These are phyloP conservation scores for Triticum monococcum DNA, from an alignment of 176 grass and related monocot species.

Conservation along the genomic window DNA sequence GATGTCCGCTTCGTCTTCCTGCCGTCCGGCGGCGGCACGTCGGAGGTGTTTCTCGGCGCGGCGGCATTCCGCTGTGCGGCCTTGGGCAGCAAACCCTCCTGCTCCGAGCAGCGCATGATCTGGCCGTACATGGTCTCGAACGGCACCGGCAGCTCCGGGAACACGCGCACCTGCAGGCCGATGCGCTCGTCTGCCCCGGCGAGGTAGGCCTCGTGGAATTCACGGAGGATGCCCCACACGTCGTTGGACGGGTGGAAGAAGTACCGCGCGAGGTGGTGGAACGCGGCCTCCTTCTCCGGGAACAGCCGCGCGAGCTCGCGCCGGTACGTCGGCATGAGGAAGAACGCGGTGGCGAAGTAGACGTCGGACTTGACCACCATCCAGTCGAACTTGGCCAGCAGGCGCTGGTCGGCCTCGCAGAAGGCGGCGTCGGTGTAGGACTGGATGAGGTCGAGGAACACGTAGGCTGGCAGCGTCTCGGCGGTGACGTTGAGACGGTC, in stretches of 20 bases:
- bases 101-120: constrained; percentile 48
- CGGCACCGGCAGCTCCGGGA: constrained; percentile 37
- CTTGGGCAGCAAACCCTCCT: constrained; percentile 50
- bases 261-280: constrained; percentile 73
- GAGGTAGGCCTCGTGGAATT: constrained; percentile 56
- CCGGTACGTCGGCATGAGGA: constrained; percentile 53
- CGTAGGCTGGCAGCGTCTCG: constrained; percentile 38
- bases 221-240: constrained; percentile 58
- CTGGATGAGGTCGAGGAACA: constrained; percentile 58
- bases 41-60: not conserved
- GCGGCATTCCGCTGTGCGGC: not conserved
- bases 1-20: constrained; percentile 39
- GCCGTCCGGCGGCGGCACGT: not conserved
- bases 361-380: constrained; percentile 73
- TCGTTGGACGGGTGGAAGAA: constrained; percentile 72
- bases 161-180: constrained; percentile 62
- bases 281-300: constrained; percentile 61
- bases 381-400: constrained; percentile 63
- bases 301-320: constrained; percentile 58
- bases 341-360: constrained; percentile 62
- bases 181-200: constrained; percentile 52
- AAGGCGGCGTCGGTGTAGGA: constrained; percentile 53
- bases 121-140: constrained; percentile 51
- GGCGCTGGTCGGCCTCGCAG: constrained; percentile 61
- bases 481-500: constrained; percentile 23